Base-by-base conservation (phyloP, 2,329 filamentous ascomycete species). In the Penicillium sp. region DNA sequence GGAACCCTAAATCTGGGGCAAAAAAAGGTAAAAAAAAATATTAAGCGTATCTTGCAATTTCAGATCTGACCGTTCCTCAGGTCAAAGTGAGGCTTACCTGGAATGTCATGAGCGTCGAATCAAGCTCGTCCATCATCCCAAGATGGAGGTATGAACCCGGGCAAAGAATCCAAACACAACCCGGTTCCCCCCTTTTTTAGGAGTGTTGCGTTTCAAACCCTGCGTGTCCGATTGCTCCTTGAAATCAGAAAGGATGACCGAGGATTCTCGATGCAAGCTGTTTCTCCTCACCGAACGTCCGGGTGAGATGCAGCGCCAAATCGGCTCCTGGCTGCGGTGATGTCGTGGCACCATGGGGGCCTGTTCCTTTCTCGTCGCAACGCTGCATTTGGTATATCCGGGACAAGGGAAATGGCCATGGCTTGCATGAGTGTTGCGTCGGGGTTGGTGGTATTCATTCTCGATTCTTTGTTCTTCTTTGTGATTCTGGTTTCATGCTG, bases 321-420 rank as follows among this genome's bases (percentile, higher is more conserved):
- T 51, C 50, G 49, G 51, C 42, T 52, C 41, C 18, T 41, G 44
- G 43, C 47, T 50, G 50, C 47, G 46, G 44, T 50, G 54, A 52
- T 61, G 55, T 59, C 57, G 57, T 61, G 59, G 59, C 57, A 56
- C 59, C 57, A 61, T 32, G 58, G 42, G 48, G 43, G 35, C 29
- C 34, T n/a, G 32, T n/a, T n/a, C 18, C 22, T 39, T 13, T 28
- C 30, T 37, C 28, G 47, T 34, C 45, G 28, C 16, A 37, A 25
- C 32, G 38, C 43, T 52, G 50, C 50, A 50, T 35, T 40, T 37
- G 30, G 37, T 45, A 38, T 32, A 45, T 51, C 48, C 39, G n/a
- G 46, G 46, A 35, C n/a, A 35, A 30, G 20, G 18, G 25, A 25
- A 26, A 11, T 35, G 35, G 33, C 22, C 25, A 14, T 28, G 30